Conservation (phyloP, 2,329 filamentous ascomycete species). For the Claviceps maximensis region DNA sequence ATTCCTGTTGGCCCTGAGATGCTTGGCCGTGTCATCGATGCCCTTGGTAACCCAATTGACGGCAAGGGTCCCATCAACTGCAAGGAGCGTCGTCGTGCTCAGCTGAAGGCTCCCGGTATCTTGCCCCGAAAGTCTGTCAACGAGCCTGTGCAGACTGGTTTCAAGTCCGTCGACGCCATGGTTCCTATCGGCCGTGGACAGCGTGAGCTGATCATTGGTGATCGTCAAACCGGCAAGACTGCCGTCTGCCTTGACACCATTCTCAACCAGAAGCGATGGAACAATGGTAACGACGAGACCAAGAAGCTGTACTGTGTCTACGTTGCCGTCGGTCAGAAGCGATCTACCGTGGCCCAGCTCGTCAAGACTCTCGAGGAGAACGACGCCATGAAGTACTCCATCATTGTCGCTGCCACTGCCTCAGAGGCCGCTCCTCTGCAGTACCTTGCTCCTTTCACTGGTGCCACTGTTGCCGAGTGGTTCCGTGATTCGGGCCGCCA, state of each 20-base stretch:
- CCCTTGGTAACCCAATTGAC: constrained; percentile 97
- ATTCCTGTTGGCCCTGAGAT: constrained; percentile 86
- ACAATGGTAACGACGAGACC: constrained; percentile 69
- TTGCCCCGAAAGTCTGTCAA: constrained; percentile 93
- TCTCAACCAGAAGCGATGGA: constrained; percentile 99
- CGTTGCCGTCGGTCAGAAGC: constrained; percentile 98
- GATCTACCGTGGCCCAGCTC: constrained; percentile 96
- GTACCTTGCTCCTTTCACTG: constrained; percentile 89
- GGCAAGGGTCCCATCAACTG: constrained; percentile 96
- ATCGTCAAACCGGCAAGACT: constrained; percentile 99
- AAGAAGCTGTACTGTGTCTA: constrained; percentile 99
- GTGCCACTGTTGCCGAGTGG: constrained; percentile 49
- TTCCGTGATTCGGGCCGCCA: constrained; percentile 83
- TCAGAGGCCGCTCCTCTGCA: constrained; percentile 93
- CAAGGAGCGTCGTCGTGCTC: constrained; percentile 85
- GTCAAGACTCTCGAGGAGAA: constrained; percentile 99
- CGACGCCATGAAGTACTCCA: constrained; percentile 96
- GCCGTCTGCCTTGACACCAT: constrained; percentile 96
- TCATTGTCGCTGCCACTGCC: constrained; percentile 88
- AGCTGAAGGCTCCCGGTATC: constrained; percentile 98
- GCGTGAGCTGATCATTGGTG: constrained; percentile 99
- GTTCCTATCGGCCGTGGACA: constrained; percentile 99
- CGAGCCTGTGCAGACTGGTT: constrained; percentile 97
- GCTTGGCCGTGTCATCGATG: constrained; percentile 96
- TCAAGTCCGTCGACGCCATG: constrained; percentile 99